Evolutionary conservation across 331 rosid genomes (phyloP), one percentile per base, ranked within the genome.

Genomic region (Rosa hybrid): DNA sequence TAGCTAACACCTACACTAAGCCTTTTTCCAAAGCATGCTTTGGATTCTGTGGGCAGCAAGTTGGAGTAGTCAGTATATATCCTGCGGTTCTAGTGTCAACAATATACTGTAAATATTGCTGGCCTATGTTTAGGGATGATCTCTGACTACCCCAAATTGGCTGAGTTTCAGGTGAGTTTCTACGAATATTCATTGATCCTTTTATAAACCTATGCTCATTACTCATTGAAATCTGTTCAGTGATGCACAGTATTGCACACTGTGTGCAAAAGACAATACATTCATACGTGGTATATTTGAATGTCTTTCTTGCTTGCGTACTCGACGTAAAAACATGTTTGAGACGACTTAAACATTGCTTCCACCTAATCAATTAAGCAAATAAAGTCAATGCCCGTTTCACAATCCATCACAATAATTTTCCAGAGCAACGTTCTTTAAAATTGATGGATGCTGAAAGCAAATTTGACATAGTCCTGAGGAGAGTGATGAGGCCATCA

Each of bases 321-420:
- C 86, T 83, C 87, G 86, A 83, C 65, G 86, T 86, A 86, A 90
- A 89, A 39, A 91, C 88, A 34, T 88, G 91, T 67, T 81, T 85
- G 63, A 94, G 88, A 68, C 97, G 92, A 82, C 76, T 84, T 27
- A 86, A 84, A 65, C 94, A 94, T 78, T 90, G 92, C 80, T 90
- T 77, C 98, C 93, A 93, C 78, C 98, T 91, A 75, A 83, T 44
- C 34, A 7, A 8, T 7, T 59, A 59, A 59, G 4, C 30, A 59
- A 23, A n/a, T 59, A n/a, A 21, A 59, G n/a, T 53, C 21, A 17
- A 53, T 6, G 59, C n/a, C n/a, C 7, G 49, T 8, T 45, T 45
- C 12, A 45, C 6, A 53, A 53, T 18, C 16, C 21, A 53, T 16
- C 5, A 53, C n/a, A 59, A 59, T 0, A 59, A 20, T 20, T 59